Percentiles rank a stretch among this genome's conserved stretches.
Evolutionary conservation across 495 filamentous ascomycete species (phyloP).

Genomic region (Penicillium soppii): DNA sequence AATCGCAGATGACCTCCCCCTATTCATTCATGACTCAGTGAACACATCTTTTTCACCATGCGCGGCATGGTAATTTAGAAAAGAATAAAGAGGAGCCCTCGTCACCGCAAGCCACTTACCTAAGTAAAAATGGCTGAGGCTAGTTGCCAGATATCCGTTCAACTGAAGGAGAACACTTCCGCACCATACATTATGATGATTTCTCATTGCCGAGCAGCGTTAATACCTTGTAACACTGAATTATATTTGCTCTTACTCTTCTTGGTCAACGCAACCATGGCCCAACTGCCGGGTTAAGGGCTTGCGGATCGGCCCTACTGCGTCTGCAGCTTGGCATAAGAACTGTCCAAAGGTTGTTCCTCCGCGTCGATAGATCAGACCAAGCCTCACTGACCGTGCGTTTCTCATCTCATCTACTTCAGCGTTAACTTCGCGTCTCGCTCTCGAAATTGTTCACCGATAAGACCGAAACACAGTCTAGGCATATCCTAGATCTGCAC

Average conservation of each 20-base stretch:
- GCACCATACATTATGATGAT: slow-evolving; percentile 2
- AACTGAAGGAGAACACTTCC: slow-evolving; percentile 5
- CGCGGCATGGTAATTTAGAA: background rate
- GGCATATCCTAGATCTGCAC: background rate
- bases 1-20: background rate
- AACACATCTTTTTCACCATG: background rate
- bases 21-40: slow-evolving; percentile 3
- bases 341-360: background rate
- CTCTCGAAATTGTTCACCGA: too few relatives aligned
- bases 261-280: slow-evolving; percentile 12
- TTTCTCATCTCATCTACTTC: background rate
- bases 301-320: slow-evolving; percentile 10
- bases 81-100: background rate
- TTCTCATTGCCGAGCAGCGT: background rate
- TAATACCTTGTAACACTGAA: slow-evolving; percentile 1
- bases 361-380: background rate
- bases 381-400: background rate
- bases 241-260: too few relatives aligned
- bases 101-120: slow-evolving; percentile 1
- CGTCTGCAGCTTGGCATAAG: background rate
- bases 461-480: too few relatives aligned
- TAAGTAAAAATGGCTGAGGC: background rate
- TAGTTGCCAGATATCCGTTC: background rate
- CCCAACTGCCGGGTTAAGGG: slow-evolving; percentile 10
- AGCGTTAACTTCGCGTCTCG: too few relatives aligned